Evolutionary conservation across 202 grass and related monocot species (phyloP), one percentile per base, ranked within the genome.

Genomic region (Setaria italica): DNA sequence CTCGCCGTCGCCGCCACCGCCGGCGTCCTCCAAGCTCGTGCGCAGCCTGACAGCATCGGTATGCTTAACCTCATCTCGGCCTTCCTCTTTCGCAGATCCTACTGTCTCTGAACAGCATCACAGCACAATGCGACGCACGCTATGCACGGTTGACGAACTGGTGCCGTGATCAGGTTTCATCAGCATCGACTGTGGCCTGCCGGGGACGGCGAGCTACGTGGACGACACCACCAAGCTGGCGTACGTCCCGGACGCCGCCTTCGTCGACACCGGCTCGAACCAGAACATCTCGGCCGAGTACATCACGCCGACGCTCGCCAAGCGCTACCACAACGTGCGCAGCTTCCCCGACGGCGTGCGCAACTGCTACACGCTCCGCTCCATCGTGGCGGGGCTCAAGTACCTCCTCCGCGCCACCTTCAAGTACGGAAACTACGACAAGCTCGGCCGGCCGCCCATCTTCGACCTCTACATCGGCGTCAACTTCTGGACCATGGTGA

Each of bases 401-500:
- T 94, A 92, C 74, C 33, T 97, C 2, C 5, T 94, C 20, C 57
- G 94, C 15, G 92, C 84, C 20, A 79, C 0, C 55, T 97, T 97
- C 85, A 62, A 9, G 85, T 94, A 97, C 17, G 91, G 76, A 62
- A 94, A 92, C 81, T 97, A 97, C 58, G 90, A 97, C 46, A 76
- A 81, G 4, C 79, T 78, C 4, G 8, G 70, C 16, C 41, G 21
- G 0, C 37, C 4, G 0, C 84, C 92, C 1, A n/a, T 68, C 5
- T 97, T 97, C 43, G 90, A 97, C 58, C 56, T 97, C 21, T 21
- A 92, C 75, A 16, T 94, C 1, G 90, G 88, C 3, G 78, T 88
- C 64, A 92, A 91, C 72, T 91, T 79, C 77, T 94, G 94, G 85
- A 68, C 9, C 6, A 78, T 62, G 0, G 62, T 89, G 19, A 89